Percentiles rank a stretch among this genome's conserved stretches.
Conservation (phyloP, 768 basidiomycete species). For the Mycena filopes region DNA sequence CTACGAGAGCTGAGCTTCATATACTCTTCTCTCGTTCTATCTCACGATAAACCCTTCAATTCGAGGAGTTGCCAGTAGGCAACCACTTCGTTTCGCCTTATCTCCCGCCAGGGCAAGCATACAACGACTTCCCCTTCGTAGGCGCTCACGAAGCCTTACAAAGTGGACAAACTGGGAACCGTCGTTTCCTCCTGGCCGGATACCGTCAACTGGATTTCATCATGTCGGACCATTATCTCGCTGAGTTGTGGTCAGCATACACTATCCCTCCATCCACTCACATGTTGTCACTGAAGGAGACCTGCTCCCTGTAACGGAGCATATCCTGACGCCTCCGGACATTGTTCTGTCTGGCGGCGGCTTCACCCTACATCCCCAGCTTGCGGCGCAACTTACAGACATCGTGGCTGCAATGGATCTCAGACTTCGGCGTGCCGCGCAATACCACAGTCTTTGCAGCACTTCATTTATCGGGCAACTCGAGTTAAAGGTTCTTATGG, state of each 20-base stretch:
- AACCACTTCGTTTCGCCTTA: too few species aligned
- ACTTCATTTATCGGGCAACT: not conserved
- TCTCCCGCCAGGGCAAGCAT: too few species aligned
- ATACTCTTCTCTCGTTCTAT: too few species aligned
- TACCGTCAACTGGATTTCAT: not conserved
- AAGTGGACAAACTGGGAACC: conserved; percentile 1
- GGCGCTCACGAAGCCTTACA: not conserved
- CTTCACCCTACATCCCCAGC: not conserved
- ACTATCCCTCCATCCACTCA: not conserved
- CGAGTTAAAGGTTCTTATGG: not conserved
- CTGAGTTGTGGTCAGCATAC: not conserved
- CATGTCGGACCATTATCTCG: not conserved
- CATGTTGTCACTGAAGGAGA: conserved; percentile 4
- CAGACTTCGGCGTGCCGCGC: not conserved
- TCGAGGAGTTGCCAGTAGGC: too few species aligned
- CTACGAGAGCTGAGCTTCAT: too few species aligned
- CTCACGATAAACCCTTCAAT: too few species aligned
- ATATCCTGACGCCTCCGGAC: not conserved
- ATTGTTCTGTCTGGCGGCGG: not conserved
- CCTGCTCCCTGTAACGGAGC: not conserved
- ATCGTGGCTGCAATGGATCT: not conserved
- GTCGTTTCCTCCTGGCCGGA: conserved; percentile 11
- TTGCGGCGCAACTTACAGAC: not conserved
- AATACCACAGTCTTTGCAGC: not conserved
- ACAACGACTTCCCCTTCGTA: not conserved